Percentiles rank a stretch among this genome's conserved stretches.
Evolutionary conservation across 768 basidiomycete genomes (phyloP).

Genomic region (Mycena vitilis): DNA sequence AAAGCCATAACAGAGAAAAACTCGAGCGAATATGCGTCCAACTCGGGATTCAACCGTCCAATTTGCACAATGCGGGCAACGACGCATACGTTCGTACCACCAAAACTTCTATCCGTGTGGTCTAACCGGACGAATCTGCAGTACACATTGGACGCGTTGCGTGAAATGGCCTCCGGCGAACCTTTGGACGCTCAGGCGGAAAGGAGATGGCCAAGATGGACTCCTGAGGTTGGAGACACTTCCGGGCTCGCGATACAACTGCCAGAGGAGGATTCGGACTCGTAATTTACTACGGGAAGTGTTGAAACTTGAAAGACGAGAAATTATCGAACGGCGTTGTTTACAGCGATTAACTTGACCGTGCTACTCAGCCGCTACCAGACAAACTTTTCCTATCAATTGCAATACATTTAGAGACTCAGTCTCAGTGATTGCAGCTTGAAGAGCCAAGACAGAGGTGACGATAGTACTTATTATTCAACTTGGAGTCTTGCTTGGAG

Average conservation of each 20-base stretch:
- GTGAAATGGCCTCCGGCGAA: constrained; percentile 63
- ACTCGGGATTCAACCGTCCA: constrained; percentile 53
- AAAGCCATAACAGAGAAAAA: constrained; percentile 50
- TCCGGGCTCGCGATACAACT: neutral
- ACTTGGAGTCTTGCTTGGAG: too few relatives aligned
- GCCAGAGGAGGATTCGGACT: neutral
- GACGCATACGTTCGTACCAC: constrained; percentile 50
- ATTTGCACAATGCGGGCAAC: constrained; percentile 70
- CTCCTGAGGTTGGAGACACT: neutral
- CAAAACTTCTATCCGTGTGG: too few relatives aligned
- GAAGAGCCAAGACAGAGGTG: too few relatives aligned
- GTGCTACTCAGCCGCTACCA: too few relatives aligned
- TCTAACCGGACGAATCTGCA: constrained; percentile 39
- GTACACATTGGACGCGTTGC: constrained; percentile 63
- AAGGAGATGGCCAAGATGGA: constrained; percentile 61
- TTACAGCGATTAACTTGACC: too few relatives aligned
- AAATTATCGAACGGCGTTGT: too few relatives aligned
- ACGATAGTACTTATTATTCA: too few relatives aligned
- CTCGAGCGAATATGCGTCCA: constrained; percentile 61
- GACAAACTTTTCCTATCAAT: too few relatives aligned
- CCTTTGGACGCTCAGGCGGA: constrained; percentile 66
- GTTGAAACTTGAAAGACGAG: too few relatives aligned
- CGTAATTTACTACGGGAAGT: too few relatives aligned
- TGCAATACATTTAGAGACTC: too few relatives aligned
- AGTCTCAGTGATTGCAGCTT: too few relatives aligned